A percentile compares a stretch with the other conserved stretches of the same genome.
phyloP scores from a whole-genome alignment of 495 filamentous ascomycete species.

The Aspergillus bridgeri region DNA sequence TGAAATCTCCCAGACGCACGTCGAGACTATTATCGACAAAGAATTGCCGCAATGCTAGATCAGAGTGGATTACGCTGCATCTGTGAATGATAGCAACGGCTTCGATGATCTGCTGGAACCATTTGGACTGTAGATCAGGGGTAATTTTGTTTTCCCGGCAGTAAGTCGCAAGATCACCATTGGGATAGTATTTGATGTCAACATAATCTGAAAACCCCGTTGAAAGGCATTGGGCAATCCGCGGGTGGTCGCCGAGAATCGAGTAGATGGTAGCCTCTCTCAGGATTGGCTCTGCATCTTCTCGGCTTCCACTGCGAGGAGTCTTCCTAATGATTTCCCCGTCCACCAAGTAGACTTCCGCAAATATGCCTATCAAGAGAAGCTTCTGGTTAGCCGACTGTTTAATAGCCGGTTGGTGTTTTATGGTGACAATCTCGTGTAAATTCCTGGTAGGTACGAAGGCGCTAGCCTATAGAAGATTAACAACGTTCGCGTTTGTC shows the following conservation, averaged over 20 bases:
- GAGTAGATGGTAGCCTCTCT: constrained; percentile 16
- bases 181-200: constrained; percentile 15
- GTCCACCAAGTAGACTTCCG: constrained; percentile 14
- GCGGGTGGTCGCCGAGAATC: constrained; percentile 13
- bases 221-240: constrained; percentile 18
- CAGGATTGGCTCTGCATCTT: constrained; percentile 14
- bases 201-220: constrained; percentile 4
- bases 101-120: constrained; percentile 18
- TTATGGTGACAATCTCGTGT: neutral
- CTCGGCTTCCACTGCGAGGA: constrained; percentile 13
- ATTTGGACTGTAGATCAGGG: constrained; percentile 12
- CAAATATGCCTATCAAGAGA: constrained; percentile 15
- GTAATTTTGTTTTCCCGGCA: constrained; percentile 9
- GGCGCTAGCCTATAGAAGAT: neutral
- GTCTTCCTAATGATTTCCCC: constrained; percentile 11
- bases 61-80: constrained; percentile 15
- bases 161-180: constrained; percentile 14
- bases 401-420: neutral
- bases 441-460: neutral
- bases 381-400: constrained; percentile 4
- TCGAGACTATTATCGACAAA: constrained; percentile 16
- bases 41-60: constrained; percentile 14
- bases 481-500: neutral
- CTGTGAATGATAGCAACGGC: constrained; percentile 15
- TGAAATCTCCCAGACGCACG: constrained; percentile 19